Base-by-base conservation (phyloP, 352 stramenopile genomes). In the Globisporangium heterothallicum region DNA sequence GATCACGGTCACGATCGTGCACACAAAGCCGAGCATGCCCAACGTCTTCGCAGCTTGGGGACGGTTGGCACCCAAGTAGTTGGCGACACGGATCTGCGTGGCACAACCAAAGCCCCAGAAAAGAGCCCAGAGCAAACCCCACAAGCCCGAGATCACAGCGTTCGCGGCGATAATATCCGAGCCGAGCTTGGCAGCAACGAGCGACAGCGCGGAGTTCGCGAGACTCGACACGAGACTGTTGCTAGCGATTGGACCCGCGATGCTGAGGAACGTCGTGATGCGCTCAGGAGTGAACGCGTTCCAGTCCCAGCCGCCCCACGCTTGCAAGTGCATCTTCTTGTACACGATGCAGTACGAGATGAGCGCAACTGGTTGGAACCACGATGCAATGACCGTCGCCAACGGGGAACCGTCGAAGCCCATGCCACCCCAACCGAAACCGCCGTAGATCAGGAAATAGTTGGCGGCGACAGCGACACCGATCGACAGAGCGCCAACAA, bases 31-130 rank as follows among this genome's bases (percentile, higher is more conserved):
- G 2, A 92, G 62, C 42, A 82, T 70, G 2, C 54, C 72, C 6
- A 92, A 44, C 38, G 75, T 68, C 61, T 81, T 72, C 22, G 82
- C 82, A 14, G 73, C 71, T 24, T 81, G 72, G 3, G 82, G 78
- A 19, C 77, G 76, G 56, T 80, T 82, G 22, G 77, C 77, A 14
- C 82, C 82, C 2, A 92, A 49, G 47, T 89, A 83, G 54, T 89
- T 90, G 25, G 82, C 77, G 24, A 90, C 78, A 1, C 78, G 76
- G 21, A 88, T 82, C 57, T 92, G 82, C 24, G 80, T 87, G 5
- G 78, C 80, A 22, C 75, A 89, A 46, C 80, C 80, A 59, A 74
- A 92, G 38, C 80, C 80, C 78, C 78, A 92, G 58, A 91, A 88
- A 6, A 90, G 65, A 13, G 79, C 79, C 79, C 76, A 90, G 0